Conservation (phyloP, 768 basidiomycete genomes). For the Leucosporidium scottii region DNA sequence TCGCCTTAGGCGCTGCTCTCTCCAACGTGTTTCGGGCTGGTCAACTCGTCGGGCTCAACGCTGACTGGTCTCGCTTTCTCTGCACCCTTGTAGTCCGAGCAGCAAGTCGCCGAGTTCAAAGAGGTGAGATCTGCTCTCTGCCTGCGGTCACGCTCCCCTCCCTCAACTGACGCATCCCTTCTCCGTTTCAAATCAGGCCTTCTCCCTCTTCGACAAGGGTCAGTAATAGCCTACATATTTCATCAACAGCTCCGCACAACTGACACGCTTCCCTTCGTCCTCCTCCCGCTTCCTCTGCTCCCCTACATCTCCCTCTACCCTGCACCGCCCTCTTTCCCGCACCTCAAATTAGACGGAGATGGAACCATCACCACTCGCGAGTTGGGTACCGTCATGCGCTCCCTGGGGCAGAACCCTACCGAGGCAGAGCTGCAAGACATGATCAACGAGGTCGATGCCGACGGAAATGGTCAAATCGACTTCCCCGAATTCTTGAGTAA, state of each 20-base stretch:
- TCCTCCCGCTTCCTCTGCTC: background rate
- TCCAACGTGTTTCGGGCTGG: background rate
- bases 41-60: no score
- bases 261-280: background rate
- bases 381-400: conserved; percentile 89
- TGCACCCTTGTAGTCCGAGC: background rate
- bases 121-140: conserved; percentile 46
- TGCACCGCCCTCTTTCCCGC: background rate
- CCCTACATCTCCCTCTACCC: background rate
- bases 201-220: conserved; percentile 67
- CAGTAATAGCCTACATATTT: background rate
- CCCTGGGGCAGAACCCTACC: conserved; percentile 84
- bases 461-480: conserved; percentile 82
- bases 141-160: no score
- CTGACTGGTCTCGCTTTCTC: no score
- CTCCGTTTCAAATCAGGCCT: conserved; percentile 48
- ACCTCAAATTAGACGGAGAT: conserved; percentile 62
- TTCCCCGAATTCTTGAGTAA: conserved; percentile 70
- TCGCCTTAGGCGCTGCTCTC: background rate
- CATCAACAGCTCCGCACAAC: conserved; percentile 5
- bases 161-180: no score
- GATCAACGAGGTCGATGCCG: conserved; percentile 90
- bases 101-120: conserved; percentile 68
- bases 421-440: conserved; percentile 87
- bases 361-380: conserved; percentile 82